These are phyloP conservation scores for Gentiana dahurica DNA, from an alignment of 257 asterid genomes.

Conservation along the genomic window DNA sequence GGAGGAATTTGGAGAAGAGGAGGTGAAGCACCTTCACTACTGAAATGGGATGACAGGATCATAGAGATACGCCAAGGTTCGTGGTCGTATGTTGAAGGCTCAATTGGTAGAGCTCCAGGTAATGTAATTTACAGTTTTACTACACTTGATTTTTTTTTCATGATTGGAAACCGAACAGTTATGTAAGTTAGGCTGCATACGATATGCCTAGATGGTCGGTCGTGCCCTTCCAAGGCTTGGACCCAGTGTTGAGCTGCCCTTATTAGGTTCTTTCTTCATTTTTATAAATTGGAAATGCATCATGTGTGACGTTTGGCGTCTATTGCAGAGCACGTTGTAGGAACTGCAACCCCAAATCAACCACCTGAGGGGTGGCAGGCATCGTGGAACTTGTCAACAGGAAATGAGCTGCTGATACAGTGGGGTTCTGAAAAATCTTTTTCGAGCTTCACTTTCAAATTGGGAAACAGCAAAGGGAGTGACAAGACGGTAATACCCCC, in stretches of 20 bases:
- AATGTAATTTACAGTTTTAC: conserved; percentile 13
- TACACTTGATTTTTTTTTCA: not conserved
- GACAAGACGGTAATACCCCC: conserved; percentile 31
- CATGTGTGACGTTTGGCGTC: conserved; percentile 20
- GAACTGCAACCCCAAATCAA: conserved; percentile 76
- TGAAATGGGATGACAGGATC: conserved; percentile 76
- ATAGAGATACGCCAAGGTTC: conserved; percentile 72
- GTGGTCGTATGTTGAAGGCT: conserved; percentile 80
- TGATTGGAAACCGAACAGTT: not conserved
- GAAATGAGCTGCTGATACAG: conserved; percentile 39
- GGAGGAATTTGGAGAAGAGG: conserved; percentile 92
- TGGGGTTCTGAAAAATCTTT: conserved; percentile 30
- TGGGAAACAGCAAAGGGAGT: conserved; percentile 22
- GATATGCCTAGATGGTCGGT: no score
- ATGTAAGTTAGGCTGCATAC: no score
- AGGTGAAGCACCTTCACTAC: conserved; percentile 65
- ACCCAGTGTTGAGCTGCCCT: no score
- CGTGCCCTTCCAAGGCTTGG: no score
- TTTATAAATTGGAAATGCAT: no score
- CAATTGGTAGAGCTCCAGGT: conserved; percentile 90
- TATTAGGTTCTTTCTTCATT: not conserved
- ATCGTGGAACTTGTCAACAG: conserved; percentile 70
- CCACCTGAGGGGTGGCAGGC: conserved; percentile 67
- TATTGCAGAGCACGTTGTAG: conserved; percentile 89
- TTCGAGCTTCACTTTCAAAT: conserved; percentile 32